Conservation (phyloP, 495 filamentous ascomycete species). For the Penicillium soppii region DNA sequence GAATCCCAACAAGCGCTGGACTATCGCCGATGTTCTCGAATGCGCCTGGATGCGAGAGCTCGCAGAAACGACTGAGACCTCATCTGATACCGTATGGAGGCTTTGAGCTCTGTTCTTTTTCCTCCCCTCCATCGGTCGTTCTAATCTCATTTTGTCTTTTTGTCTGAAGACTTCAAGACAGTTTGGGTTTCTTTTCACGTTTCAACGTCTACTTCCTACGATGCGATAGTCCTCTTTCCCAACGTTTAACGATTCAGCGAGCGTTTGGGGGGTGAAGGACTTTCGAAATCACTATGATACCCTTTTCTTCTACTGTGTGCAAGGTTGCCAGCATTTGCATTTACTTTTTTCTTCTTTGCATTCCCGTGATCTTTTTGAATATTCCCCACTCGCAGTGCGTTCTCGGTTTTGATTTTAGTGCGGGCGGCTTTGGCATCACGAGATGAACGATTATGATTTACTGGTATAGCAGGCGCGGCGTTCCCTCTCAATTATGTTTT, state of each 20-base stretch:
- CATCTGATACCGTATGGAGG: constrained; percentile 35
- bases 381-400: constrained; percentile 2
- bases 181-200: background rate
- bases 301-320: background rate
- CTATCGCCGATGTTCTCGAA: constrained; percentile 50
- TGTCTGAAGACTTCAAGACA: background rate
- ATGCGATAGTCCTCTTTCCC: background rate
- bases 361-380: background rate
- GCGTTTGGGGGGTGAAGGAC: constrained; percentile 4
- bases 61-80: constrained; percentile 22
- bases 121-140: background rate
- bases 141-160: background rate
- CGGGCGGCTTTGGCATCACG: background rate
- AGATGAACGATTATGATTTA: constrained; percentile 6
- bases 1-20: constrained; percentile 51
- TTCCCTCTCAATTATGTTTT: background rate
- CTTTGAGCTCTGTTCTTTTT: constrained; percentile 21
- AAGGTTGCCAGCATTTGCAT: background rate
- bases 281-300: constrained; percentile 14
- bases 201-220: background rate
- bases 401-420: background rate
- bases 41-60: constrained; percentile 55
- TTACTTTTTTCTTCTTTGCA: background rate
- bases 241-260: constrained; percentile 6
- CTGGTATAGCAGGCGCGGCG: background rate